Evolutionary conservation across 208 protist genomes (phyloP).

Genomic region (Zelonia costaricensis): DNA sequence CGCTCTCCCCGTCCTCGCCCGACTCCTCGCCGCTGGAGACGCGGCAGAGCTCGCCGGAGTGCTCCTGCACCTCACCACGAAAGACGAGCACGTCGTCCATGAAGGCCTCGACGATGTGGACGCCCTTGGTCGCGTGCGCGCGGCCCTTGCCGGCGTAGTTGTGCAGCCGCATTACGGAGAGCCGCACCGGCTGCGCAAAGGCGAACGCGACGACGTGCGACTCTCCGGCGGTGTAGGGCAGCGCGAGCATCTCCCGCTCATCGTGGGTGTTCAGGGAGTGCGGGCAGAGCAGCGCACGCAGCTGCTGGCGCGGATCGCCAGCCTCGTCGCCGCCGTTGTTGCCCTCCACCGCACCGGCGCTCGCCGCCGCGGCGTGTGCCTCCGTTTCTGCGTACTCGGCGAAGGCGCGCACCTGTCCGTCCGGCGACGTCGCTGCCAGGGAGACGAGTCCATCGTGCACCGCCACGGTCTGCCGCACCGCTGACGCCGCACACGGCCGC

Average conservation of each 20-base stretch:
- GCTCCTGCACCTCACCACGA: constrained; percentile 71
- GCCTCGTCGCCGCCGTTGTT: background rate
- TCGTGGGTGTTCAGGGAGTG: constrained; percentile 77
- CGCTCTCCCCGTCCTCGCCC: background rate
- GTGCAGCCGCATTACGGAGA: constrained; percentile 84
- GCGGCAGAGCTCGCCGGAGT: constrained; percentile 41
- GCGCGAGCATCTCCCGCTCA: constrained; percentile 78
- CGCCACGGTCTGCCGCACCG: constrained; percentile 12
- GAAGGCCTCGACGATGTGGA: constrained; percentile 76
- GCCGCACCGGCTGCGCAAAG: constrained; percentile 44
- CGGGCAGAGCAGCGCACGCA: constrained; percentile 82
- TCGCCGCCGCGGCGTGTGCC: constrained; percentile 21
- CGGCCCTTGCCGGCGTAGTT: constrained; percentile 93
- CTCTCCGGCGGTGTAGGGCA: constrained; percentile 73
- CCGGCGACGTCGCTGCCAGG: background rate
- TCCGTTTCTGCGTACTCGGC: constrained; percentile 33
- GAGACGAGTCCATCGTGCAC: background rate
- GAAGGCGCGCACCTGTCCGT: constrained; percentile 12
- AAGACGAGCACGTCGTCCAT: constrained; percentile 60
- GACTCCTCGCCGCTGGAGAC: constrained; percentile 1
- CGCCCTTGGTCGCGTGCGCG: constrained; percentile 84
- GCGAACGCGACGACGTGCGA: constrained; percentile 73
- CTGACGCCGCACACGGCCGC: background rate
- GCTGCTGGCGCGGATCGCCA: constrained; percentile 34
- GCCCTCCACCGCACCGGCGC: background rate